phyloP scores from a whole-genome alignment of 1,139 yeast genomes.

The Taphrina flavorubra region DNA sequence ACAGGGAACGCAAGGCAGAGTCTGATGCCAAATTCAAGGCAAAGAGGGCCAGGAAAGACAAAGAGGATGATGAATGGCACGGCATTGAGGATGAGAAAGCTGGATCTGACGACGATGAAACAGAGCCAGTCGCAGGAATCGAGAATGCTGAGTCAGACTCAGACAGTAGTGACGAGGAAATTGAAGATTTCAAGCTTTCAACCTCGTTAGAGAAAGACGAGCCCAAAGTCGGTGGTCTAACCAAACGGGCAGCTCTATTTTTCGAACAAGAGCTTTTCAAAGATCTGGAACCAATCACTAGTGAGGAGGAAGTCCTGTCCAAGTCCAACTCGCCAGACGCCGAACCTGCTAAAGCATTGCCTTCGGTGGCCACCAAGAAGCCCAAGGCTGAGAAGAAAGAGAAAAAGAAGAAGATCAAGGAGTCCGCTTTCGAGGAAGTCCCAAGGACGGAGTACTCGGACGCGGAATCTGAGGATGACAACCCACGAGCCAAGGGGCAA shows the following conservation, averaged over 20 bases:
- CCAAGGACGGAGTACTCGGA: conserved; percentile 43
- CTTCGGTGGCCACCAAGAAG: conserved; percentile 47
- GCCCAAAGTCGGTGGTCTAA: conserved; percentile 59
- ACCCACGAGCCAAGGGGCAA: conserved; percentile 53
- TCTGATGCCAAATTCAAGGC: conserved; percentile 81
- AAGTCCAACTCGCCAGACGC: conserved; percentile 21
- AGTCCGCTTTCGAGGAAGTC: conserved; percentile 43
- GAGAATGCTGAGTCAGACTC: conserved; percentile 44
- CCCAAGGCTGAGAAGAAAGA: conserved; percentile 41
- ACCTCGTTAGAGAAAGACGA: conserved; percentile 60
- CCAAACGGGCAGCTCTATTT: conserved; percentile 73
- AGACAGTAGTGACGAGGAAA: conserved; percentile 65
- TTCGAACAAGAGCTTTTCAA: conserved; percentile 81
- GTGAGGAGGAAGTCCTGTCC: conserved; percentile 22
- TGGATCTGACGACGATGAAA: conserved; percentile 47
- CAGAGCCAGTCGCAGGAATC: conserved; percentile 43
- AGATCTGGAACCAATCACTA: conserved; percentile 51
- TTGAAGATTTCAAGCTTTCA: conserved; percentile 67
- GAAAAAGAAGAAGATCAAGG: conserved; percentile 41
- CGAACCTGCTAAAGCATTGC: conserved; percentile 43
- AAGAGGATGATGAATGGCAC: conserved; percentile 69
- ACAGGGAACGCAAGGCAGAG: conserved; percentile 75
- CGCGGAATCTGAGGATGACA: conserved; percentile 58
- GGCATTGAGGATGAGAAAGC: conserved; percentile 59
- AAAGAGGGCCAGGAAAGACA: conserved; percentile 80